phyloP scores from a whole-genome alignment of 2,329 filamentous ascomycete species.

The Aureobasidium sp. region DNA sequence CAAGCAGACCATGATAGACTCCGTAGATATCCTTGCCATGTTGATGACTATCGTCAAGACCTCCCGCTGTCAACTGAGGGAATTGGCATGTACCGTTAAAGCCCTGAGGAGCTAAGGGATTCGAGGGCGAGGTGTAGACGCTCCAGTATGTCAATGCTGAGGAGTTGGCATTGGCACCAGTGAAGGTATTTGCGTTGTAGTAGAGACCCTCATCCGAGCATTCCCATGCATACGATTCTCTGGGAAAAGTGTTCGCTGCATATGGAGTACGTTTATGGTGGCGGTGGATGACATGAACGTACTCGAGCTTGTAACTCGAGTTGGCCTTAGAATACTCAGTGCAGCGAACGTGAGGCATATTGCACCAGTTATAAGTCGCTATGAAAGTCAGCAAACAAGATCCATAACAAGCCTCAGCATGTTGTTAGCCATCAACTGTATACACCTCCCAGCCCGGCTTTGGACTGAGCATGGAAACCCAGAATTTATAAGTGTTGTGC shows the following conservation, averaged over 20 bases:
- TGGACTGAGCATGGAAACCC: too few species aligned
- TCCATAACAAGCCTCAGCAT: too few species aligned
- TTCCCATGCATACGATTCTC: constrained; percentile 65
- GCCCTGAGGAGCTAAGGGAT: constrained; percentile 59
- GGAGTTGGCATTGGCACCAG: constrained; percentile 35
- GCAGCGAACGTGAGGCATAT: constrained; percentile 75
- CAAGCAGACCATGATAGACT: constrained; percentile 66
- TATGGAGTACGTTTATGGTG: constrained; percentile 84
- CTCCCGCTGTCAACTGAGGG: constrained; percentile 67
- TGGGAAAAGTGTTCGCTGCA: constrained; percentile 66
- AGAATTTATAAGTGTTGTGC: too few species aligned
- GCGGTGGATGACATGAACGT: constrained; percentile 76
- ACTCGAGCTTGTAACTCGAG: constrained; percentile 57
- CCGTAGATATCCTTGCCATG: constrained; percentile 70
- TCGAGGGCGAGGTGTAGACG: constrained; percentile 53
- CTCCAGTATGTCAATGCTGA: constrained; percentile 59
- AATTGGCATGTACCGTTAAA: constrained; percentile 73
- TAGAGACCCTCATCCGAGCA: constrained; percentile 65
- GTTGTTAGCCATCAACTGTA: too few species aligned
- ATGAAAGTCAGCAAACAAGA: background rate
- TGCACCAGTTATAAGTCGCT: constrained; percentile 68
- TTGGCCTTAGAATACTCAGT: constrained; percentile 53
- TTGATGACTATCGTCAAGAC: constrained; percentile 66
- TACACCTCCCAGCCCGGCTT: too few species aligned
- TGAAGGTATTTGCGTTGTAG: constrained; percentile 55